Base-by-base conservation (phyloP, 257 asterid species). In the Jaltomata sinuosa region DNA sequence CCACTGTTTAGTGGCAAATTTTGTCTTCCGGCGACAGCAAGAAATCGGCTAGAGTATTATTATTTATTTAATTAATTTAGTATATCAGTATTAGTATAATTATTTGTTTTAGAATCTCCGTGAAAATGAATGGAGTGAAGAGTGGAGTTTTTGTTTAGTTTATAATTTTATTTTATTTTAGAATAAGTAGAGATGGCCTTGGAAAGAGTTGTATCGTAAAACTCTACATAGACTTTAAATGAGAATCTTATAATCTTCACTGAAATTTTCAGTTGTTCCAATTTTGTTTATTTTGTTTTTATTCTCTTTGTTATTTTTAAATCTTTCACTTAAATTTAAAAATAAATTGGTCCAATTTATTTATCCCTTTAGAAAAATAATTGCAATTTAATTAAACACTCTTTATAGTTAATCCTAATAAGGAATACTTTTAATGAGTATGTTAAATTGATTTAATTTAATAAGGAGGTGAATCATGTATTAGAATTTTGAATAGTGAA, bases 1-100 rank as follows among this genome's bases (percentile, higher is more conserved):
- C 91, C 92, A 74, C 25, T 49, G 27, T 57, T 84, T 57, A 47
- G 53, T 4, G 93, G 94, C 97, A 94, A 92, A 88, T 94, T 94
- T 93, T 94, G 94, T 89, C 14, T 50, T 34, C 88, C 83, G 91
- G 84, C 89, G 78, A 68, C 25, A 49, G 61, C 68, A 76, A 52
- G 64, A 61, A 59, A 83, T 88, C 89, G 91, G 85, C 83, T 85
- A 55, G 50, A 81, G 84, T 84, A 83, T 47, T 80, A 9, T 61
- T 8, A 25, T 8, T 65, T 22, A 4, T 31, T 69, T 62, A n/a
- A n/a, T 22, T 36, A 4, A 49, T 9, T 32, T 8, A 80, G 53
- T 85, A 45, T 84, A 84, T 76, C 76, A 80, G 54, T 18, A 54
- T 12, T 53, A 79, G 49, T 53, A 81, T 21, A 36, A 59, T 38